phyloP scores from a whole-genome alignment of 2,329 filamentous ascomycete species.

The Hirsutella rhossiliensis region DNA sequence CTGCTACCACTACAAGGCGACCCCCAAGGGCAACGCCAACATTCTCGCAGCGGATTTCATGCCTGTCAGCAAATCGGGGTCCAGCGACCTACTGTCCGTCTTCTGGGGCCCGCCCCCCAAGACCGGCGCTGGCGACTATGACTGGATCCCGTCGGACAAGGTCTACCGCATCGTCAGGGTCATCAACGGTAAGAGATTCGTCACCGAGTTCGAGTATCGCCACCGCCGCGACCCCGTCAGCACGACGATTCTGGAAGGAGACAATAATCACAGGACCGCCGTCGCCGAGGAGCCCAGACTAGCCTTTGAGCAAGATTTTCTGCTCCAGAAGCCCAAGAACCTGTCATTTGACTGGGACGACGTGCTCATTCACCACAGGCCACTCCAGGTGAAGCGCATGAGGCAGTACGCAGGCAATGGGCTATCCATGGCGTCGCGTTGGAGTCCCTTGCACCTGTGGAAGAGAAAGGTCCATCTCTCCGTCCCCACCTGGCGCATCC shows the following conservation, averaged over 20 bases:
- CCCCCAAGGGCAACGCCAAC: conserved; percentile 17
- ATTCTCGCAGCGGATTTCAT: conserved; percentile 20
- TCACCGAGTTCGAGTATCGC: conserved; percentile 20
- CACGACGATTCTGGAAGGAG: conserved; percentile 16
- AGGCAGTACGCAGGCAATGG: conserved; percentile 8
- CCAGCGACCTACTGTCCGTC: conserved; percentile 16
- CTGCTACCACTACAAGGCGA: conserved; percentile 21
- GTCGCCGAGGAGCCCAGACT: conserved; percentile 12
- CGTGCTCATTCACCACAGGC: conserved; percentile 19
- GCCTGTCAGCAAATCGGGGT: conserved; percentile 5
- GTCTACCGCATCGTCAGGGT: conserved; percentile 20
- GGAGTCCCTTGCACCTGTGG: conserved; percentile 13
- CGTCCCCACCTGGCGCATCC: conserved; percentile 32
- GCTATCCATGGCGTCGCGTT: conserved; percentile 9
- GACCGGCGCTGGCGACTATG: conserved; percentile 12
- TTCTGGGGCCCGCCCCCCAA: conserved; percentile 20
- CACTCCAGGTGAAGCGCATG: conserved; percentile 14
- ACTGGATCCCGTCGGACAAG: conserved; percentile 22
- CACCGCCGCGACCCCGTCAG: conserved; percentile 24
- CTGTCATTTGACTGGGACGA: conserved; percentile 21
- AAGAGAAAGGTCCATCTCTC: conserved; percentile 17
- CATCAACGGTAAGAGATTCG: conserved; percentile 12
- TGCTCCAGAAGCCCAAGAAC: conserved; percentile 16
- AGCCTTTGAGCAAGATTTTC: conserved; percentile 14
- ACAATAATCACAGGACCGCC: conserved; percentile 7